A percentile compares a stretch with the other conserved stretches of the same genome.
These are phyloP conservation scores for Elongisporangium undulatum DNA, from an alignment of 352 stramenopile genomes.

Conservation along the genomic window DNA sequence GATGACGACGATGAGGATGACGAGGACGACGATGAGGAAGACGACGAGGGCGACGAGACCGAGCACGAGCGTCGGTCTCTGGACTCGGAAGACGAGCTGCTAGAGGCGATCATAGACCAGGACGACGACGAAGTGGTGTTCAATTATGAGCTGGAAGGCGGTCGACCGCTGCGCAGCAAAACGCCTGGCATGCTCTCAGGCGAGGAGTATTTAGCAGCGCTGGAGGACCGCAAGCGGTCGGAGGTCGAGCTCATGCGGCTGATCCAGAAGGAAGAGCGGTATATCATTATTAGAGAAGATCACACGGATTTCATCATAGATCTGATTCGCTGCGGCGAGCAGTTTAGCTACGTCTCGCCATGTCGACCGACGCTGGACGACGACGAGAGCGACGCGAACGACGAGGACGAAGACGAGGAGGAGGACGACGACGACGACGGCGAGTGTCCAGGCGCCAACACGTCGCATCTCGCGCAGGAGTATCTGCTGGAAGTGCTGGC, in stretches of 20 bases:
- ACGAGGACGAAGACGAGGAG: slow-evolving; percentile 35
- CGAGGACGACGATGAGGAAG: slow-evolving; percentile 44
- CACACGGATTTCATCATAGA: slow-evolving; percentile 81
- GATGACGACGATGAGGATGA: slow-evolving; percentile 58
- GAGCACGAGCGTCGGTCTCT: slow-evolving; percentile 15
- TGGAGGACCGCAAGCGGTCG: slow-evolving; percentile 61
- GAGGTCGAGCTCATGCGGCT: slow-evolving; percentile 69
- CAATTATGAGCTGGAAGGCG: slow-evolving; percentile 63
- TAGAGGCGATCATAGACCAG: slow-evolving; percentile 23
- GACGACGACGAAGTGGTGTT: slow-evolving; percentile 66
- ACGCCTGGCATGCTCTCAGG: slow-evolving; percentile 34
- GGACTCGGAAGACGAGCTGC: slow-evolving; percentile 30
- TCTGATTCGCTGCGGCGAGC: slow-evolving; percentile 70
- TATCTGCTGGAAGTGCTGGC: slow-evolving; percentile 74
- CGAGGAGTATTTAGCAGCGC: slow-evolving; percentile 57
- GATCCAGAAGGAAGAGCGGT: slow-evolving; percentile 77
- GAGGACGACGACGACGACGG: slow-evolving; percentile 46
- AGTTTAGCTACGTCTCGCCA: slow-evolving; percentile 64
- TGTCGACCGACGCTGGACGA: slow-evolving; percentile 33
- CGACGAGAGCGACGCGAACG: slow-evolving; percentile 35
- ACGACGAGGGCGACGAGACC: slow-evolving; percentile 36
- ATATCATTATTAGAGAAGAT: slow-evolving; percentile 81
- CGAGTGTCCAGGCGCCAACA: slow-evolving; percentile 71
- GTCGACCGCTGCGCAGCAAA: slow-evolving; percentile 15
- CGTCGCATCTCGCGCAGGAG: slow-evolving; percentile 69